These are phyloP conservation scores for Mrakia blollopis DNA, from an alignment of 768 basidiomycete genomes.

Conservation along the genomic window DNA sequence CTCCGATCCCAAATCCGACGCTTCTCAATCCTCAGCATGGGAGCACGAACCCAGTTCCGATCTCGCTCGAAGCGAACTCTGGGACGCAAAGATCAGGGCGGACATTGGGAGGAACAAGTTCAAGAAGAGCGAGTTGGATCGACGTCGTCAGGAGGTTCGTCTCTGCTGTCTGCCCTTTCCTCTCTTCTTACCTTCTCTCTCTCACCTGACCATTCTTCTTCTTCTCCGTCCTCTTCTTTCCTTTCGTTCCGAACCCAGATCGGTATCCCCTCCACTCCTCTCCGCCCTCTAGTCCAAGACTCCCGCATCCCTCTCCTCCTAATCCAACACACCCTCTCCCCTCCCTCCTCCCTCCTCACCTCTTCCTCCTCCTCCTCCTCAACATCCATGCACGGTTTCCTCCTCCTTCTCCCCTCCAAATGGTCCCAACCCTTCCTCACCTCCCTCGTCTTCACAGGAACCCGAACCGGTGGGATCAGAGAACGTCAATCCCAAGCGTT, in stretches of 20 bases:
- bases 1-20: slow-evolving; percentile 37
- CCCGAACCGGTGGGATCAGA: slow-evolving; percentile 76
- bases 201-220: slow-evolving; percentile 17
- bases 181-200: slow-evolving; percentile 3
- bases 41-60: slow-evolving; percentile 55
- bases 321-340: slow-evolving; percentile 63
- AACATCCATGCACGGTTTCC: slow-evolving; percentile 70
- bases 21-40: slow-evolving; percentile 38
- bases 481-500: slow-evolving; percentile 75
- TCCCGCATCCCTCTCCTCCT: slow-evolving; percentile 78
- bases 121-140: slow-evolving; percentile 79
- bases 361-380: slow-evolving; percentile 7
- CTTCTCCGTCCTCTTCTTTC: neutral
- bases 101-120: slow-evolving; percentile 59
- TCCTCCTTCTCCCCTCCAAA: slow-evolving; percentile 73
- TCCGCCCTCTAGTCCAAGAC: slow-evolving; percentile 66
- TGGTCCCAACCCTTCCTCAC: slow-evolving; percentile 88
- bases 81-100: slow-evolving; percentile 56
- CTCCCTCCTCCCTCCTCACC: slow-evolving; percentile 39
- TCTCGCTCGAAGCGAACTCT: slow-evolving; percentile 65
- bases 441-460: slow-evolving; percentile 75
- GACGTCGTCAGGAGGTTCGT: slow-evolving; percentile 66
- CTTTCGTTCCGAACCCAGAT: slow-evolving; percentile 49
- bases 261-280: slow-evolving; percentile 67
- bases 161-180: neutral